Base-by-base conservation (phyloP, 805 yeast species). In the Starmerella etchellsii region DNA sequence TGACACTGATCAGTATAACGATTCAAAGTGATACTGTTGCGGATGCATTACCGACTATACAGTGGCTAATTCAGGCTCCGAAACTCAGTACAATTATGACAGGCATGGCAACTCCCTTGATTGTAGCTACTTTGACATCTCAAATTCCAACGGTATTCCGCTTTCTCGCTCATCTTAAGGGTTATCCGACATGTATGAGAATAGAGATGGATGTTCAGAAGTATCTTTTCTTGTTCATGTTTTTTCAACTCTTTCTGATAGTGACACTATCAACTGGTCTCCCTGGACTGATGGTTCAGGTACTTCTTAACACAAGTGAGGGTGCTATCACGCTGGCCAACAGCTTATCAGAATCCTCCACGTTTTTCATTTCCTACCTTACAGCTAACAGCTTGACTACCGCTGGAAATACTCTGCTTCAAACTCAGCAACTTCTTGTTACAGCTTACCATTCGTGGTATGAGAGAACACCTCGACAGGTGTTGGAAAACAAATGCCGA, bases 251-350 rank as follows among this genome's bases (percentile, higher is more conserved):
- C 31, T 85, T 87, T 50, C 59, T 87, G 34, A 88, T 85, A 21
- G 84, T 85, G 2, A 80, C 94, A 0, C 70, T 85, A 28, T 82
- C 93, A 51, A 78, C 91, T 0, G 87, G 94, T 22, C 59, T 81
- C 3, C 95, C 95, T 1, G 42, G 44, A 5, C 43, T 53, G n/a
- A 10, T 52, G 14, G 36, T 47, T 19, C 44, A 49, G 8, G 37
- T 44, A 20, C 32, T 52, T 19, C 41, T 47, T 11, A 51, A 53
- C 29, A 50, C 57, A 1, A 51, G 53, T 21, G 57, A 50, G 27
- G 54, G 57, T 1, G 57, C 55, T 6, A 73, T 76, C 0, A 73
- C 82, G 0, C 64, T 84, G 20, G 94, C 94, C 0, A 68, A 70
- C 13, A 81, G 84, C 51, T 65, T 87, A 27, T 95, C 95, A 0